Conservation (phyloP, 2,329 filamentous ascomycete genomes). For the Calonectria fujianensis region DNA sequence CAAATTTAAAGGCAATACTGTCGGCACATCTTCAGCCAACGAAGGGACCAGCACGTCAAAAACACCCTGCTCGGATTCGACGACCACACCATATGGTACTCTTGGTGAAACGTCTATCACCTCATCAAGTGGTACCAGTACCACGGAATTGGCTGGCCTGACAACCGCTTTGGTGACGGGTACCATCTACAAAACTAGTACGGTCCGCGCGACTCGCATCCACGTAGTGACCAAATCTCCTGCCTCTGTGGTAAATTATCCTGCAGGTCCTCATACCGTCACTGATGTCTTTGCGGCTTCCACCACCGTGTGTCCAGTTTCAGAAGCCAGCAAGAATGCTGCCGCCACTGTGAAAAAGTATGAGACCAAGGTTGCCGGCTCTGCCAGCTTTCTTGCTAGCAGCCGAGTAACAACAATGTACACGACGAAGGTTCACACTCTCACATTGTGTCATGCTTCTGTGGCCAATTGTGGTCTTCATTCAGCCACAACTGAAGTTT, state of each 20-base stretch:
- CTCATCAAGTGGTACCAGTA: constrained; percentile 15
- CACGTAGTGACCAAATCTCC: constrained; percentile 75
- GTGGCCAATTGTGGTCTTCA: constrained; percentile 69
- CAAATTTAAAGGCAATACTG: background rate
- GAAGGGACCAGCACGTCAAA: background rate
- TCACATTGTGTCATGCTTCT: constrained; percentile 72
- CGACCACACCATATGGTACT: background rate
- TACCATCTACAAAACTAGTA: constrained; percentile 55
- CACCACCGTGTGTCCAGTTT: constrained; percentile 67
- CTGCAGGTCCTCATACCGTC: constrained; percentile 59
- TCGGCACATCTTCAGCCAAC: background rate
- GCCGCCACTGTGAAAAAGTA: background rate
- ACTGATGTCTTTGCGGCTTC: constrained; percentile 65
- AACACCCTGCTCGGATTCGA: background rate
- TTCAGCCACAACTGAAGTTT: constrained; percentile 58
- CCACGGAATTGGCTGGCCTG: background rate
- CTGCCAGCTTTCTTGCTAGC: constrained; percentile 38
- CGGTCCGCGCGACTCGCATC: constrained; percentile 64
- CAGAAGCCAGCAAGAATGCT: constrained; percentile 38
- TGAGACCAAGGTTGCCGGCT: background rate
- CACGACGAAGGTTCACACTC: constrained; percentile 71
- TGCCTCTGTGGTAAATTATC: constrained; percentile 63
- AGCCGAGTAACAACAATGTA: constrained; percentile 66
- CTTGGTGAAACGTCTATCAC: background rate
- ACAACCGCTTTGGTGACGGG: background rate